A percentile compares a stretch with the other conserved stretches of the same genome.
Evolutionary conservation across 352 stramenopile genomes (phyloP).

Genomic region (Pythium volutum): DNA sequence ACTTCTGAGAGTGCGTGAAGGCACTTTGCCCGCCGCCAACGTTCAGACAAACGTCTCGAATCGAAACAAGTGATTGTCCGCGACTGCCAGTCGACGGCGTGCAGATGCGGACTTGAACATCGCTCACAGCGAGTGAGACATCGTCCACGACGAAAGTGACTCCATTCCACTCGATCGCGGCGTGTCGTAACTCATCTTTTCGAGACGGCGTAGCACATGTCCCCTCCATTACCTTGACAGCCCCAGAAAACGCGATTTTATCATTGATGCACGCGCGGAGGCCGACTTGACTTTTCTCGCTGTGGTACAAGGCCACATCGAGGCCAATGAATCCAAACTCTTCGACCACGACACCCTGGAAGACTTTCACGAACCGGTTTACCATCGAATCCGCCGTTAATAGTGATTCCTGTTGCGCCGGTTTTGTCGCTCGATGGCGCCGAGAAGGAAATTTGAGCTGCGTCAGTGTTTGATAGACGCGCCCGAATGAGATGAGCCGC

Average conservation of each 20-base stretch:
- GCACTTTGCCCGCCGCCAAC: slow-evolving; percentile 32
- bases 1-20: not conserved
- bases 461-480: slow-evolving; percentile 42
- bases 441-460: slow-evolving; percentile 28
- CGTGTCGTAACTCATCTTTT: not conserved
- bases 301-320: slow-evolving; percentile 70
- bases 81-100: slow-evolving; percentile 60
- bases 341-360: slow-evolving; percentile 45
- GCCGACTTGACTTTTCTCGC: slow-evolving; percentile 57
- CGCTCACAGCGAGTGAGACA: slow-evolving; percentile 41
- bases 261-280: slow-evolving; percentile 73
- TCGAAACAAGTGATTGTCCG: slow-evolving; percentile 56
- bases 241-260: slow-evolving; percentile 42
- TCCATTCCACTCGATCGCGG: slow-evolving; percentile 7
- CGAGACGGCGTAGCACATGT: not conserved
- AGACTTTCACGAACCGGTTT: slow-evolving; percentile 28
- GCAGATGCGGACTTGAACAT: slow-evolving; percentile 65
- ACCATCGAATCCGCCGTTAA: not conserved
- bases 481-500: slow-evolving; percentile 62
- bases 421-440: not conserved
- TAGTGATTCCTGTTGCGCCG: not conserved
- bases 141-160: slow-evolving; percentile 42
- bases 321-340: slow-evolving; percentile 61
- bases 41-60: slow-evolving; percentile 52
- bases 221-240: slow-evolving; percentile 19